These are phyloP conservation scores for Odontarrhena argentea DNA, from an alignment of 345 rosid genomes.

Conservation along the genomic window DNA sequence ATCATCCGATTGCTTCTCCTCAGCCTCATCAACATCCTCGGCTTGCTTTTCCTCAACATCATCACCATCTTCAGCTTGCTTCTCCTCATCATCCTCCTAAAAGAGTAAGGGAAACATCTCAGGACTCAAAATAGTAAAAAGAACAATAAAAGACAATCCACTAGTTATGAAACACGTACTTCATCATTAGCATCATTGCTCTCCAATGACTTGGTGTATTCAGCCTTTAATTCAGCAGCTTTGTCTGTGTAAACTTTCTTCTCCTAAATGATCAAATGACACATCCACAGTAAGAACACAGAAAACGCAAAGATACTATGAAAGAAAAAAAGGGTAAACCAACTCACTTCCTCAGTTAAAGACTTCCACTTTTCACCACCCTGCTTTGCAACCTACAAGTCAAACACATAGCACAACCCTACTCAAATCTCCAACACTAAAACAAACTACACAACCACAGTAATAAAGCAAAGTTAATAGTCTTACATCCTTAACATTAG, in stretches of 20 bases:
- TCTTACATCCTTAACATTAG: slow-evolving; percentile 63
- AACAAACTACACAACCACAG: background rate
- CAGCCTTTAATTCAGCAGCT: slow-evolving; percentile 76
- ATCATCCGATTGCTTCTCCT: slow-evolving; percentile 45
- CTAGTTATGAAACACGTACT: slow-evolving; percentile 31
- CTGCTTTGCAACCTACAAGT: slow-evolving; percentile 64
- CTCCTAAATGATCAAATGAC: slow-evolving; percentile 47
- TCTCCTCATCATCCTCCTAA: slow-evolving; percentile 44
- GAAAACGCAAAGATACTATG: background rate
- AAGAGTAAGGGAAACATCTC: slow-evolving; percentile 16
- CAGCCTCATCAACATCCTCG: slow-evolving; percentile 34
- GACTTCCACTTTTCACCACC: slow-evolving; percentile 89
- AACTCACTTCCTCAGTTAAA: slow-evolving; percentile 75
- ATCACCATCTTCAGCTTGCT: slow-evolving; percentile 26
- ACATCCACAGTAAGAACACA: slow-evolving; percentile 9
- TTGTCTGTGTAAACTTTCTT: slow-evolving; percentile 69
- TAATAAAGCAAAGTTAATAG: background rate
- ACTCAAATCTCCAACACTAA: background rate
- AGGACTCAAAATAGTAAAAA: background rate
- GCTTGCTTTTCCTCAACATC: slow-evolving; percentile 40
- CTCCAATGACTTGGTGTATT: slow-evolving; percentile 53
- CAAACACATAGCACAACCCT: background rate
- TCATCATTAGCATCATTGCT: slow-evolving; percentile 46
- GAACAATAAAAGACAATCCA: background rate
- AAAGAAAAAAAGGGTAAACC: background rate